Percentiles rank a stretch among this genome's conserved stretches.
Evolutionary conservation across 768 basidiomycete species (phyloP).

Genomic region (Omphalotus guepiniiformis): DNA sequence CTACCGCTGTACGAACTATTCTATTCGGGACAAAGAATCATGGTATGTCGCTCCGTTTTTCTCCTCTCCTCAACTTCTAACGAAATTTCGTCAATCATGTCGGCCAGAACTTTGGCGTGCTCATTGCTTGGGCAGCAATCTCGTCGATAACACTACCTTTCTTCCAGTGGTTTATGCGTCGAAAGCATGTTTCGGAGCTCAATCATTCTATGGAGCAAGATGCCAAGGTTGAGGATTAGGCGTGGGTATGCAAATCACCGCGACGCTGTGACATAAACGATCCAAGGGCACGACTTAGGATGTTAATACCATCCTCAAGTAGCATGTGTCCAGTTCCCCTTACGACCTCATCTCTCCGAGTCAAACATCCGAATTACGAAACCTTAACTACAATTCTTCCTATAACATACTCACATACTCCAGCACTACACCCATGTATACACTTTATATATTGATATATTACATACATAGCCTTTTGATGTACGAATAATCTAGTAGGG

Average conservation of each 20-base stretch:
- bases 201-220: conserved; percentile 4
- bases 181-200: conserved; percentile 6
- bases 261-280: background rate
- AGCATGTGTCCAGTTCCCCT: too few species aligned
- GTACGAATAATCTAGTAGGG: too few species aligned
- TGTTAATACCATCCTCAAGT: too few species aligned
- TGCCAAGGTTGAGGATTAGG: conserved; percentile 2
- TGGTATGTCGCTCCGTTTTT: conserved; percentile 31
- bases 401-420: too few species aligned
- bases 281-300: too few species aligned
- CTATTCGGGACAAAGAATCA: conserved; percentile 64
- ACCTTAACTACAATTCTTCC: too few species aligned
- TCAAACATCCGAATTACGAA: too few species aligned
- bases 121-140: conserved; percentile 28
- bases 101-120: conserved; percentile 57
- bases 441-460: too few species aligned
- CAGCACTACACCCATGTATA: too few species aligned
- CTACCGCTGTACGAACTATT: conserved; percentile 53
- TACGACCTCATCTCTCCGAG: too few species aligned
- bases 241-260: background rate
- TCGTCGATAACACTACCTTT: conserved; percentile 5
- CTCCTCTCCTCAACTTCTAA: background rate
- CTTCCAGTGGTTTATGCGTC: conserved; percentile 8
- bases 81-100: conserved; percentile 24
- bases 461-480: too few species aligned